These are phyloP conservation scores for Kockiozyma suomiensis DNA, from an alignment of 805 yeast genomes.

Conservation along the genomic window DNA sequence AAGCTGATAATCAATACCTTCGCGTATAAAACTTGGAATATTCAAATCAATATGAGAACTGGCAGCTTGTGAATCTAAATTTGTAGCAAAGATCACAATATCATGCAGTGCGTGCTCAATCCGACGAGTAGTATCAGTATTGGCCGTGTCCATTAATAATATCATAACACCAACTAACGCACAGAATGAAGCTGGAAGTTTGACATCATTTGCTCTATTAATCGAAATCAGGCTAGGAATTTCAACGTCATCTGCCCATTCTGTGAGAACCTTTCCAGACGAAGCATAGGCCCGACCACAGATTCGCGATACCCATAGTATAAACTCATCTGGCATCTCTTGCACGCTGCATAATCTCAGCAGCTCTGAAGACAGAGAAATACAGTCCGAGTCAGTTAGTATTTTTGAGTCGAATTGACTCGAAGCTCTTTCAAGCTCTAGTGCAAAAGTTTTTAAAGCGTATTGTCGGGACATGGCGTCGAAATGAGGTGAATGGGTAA, in stretches of 20 bases:
- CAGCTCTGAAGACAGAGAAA: conserved; percentile 4
- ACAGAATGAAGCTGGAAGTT: background rate
- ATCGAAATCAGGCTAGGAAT: background rate
- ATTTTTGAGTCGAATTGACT: background rate
- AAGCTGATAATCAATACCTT: background rate
- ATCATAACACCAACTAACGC: background rate
- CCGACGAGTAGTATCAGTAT: background rate
- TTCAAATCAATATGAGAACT: too few species aligned
- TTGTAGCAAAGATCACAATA: background rate
- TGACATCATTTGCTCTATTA: background rate
- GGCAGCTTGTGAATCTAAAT: too few species aligned
- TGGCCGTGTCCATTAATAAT: conserved; percentile 16
- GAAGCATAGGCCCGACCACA: conserved; percentile 28
- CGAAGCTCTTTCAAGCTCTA: background rate
- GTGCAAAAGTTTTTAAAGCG: conserved; percentile 6
- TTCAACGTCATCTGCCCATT: conserved; percentile 8
- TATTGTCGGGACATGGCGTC: background rate
- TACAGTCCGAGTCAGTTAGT: conserved; percentile 4
- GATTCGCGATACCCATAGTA: conserved; percentile 17
- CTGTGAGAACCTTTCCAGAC: conserved; percentile 6
- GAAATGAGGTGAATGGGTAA: background rate
- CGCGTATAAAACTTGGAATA: background rate
- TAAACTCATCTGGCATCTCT: conserved; percentile 17
- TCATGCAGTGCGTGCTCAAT: conserved; percentile 12
- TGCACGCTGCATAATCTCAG: conserved; percentile 7